Evolutionary conservation across 2,329 filamentous ascomycete genomes (phyloP), one percentile per base, ranked within the genome.

Genomic region (Neocatenulostroma microsporum): DNA sequence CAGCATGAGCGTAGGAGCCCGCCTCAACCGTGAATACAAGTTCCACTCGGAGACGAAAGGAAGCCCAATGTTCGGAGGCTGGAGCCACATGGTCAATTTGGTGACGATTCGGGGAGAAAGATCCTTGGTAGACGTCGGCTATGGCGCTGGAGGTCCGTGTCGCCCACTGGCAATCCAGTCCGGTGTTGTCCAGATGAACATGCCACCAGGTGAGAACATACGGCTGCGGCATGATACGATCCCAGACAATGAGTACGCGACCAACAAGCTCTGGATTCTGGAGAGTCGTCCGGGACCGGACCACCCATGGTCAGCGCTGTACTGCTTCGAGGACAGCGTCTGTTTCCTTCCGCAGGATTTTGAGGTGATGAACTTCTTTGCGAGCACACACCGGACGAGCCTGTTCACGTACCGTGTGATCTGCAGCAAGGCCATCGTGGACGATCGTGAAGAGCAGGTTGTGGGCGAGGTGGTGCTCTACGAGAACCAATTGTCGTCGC

Each of bases 341-440:
- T 79, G 83, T 55, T 82, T 80, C 55, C 53, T 74, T 20, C 68
- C 67, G 6, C 55, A 61, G 24, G 80, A 84, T 56, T 83, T 76
- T 48, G 67, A 65, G 19, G 60, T 79, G 1, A 64, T 80, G 63
- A 82, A 76, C 57, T 72, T 64, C 45, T 71, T 54, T 29, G 73
- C 72, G 1, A 74, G 71, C 46, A 66, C 66, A 29, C 63, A 57
- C 38, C 54, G 61, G 25, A 55, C 56, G 24, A 73, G 66, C 41
- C 73, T 68, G 52, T 80, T 81, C 54, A 73, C 69, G 10, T 60
- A 64, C 35, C 67, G 54, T 3, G 56, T 80, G 24, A 54, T 80
- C 15, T 66, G 72, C 37, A 63, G 68, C 37, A 70, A 64, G 53
- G 76, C 76, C 56, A 59, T 82, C 41, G 51, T 74, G 35, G 36